A percentile compares a stretch with the other conserved stretches of the same genome.
phyloP scores from a whole-genome alignment of 2,329 filamentous ascomycete genomes.

The Cladosporium sp. region DNA sequence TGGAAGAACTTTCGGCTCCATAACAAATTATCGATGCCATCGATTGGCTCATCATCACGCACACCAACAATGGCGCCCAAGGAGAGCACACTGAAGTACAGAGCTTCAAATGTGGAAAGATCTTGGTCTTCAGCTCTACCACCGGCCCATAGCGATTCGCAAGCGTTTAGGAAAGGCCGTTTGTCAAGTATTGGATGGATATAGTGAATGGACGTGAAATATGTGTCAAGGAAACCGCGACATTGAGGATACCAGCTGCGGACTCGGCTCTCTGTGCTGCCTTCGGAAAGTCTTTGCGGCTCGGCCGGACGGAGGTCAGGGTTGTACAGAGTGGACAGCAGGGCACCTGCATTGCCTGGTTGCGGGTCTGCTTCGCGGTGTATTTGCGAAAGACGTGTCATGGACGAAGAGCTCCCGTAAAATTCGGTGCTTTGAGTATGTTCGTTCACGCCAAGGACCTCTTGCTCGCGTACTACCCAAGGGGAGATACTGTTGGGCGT shows the following conservation, averaged over 20 bases:
- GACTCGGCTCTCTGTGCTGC: neutral
- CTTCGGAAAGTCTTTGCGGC: neutral
- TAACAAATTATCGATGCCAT: neutral
- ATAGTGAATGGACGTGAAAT: neutral
- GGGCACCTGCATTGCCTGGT: neutral
- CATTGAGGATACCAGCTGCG: neutral
- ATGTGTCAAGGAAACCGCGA: neutral
- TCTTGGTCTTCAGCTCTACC: neutral
- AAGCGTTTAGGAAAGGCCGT: neutral
- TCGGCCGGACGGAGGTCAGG: neutral
- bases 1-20: neutral
- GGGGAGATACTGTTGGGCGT: neutral
- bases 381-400: neutral
- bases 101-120: neutral
- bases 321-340: neutral
- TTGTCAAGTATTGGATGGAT: neutral
- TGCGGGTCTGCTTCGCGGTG: neutral
- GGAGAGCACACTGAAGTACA: neutral
- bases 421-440: neutral
- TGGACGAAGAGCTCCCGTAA: neutral
- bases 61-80: neutral
- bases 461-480: neutral
- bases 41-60: neutral
- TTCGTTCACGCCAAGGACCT: neutral
- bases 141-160: neutral